Conservation (phyloP, 176 grass and related monocot genomes). For the Musa beccarii region DNA sequence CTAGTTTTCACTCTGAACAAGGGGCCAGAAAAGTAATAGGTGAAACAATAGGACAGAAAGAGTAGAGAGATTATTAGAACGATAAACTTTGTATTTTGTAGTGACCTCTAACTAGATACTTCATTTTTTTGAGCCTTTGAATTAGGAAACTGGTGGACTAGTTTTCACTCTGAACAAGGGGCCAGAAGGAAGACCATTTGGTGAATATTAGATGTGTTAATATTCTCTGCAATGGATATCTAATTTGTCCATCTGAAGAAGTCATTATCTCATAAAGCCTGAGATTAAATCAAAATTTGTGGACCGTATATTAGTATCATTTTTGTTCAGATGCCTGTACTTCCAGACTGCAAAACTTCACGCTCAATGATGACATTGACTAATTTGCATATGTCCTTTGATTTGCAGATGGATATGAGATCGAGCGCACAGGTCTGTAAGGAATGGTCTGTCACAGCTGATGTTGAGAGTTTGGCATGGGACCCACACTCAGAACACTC, state of each 20-base stretch:
- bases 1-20: too few species aligned
- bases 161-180: too few species aligned
- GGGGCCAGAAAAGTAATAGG: too few species aligned
- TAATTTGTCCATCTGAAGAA: not conserved
- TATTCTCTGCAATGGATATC: not conserved
- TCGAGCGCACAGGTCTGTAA: slow-evolving; percentile 37
- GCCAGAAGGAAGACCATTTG: too few species aligned
- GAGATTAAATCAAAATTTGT: not conserved
- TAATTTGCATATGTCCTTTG: not conserved
- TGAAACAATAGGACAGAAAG: too few species aligned
- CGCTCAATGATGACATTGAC: too few species aligned
- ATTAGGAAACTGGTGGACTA: not conserved
- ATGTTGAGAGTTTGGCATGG: slow-evolving; percentile 88
- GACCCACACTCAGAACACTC: slow-evolving; percentile 71
- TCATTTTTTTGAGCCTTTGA: not conserved
- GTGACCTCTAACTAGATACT: too few species aligned
- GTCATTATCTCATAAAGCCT: not conserved
- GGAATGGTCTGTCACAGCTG: slow-evolving; percentile 70
- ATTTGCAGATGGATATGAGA: slow-evolving; percentile 79
- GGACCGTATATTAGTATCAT: not conserved
- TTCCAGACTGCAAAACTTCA: too few species aligned
- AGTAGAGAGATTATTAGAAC: too few species aligned
- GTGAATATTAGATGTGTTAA: not conserved
- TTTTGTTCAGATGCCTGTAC: not conserved
- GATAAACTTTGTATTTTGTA: too few species aligned